phyloP scores from a whole-genome alignment of 306 rosid species.

The Hippophae gyantsensis region DNA sequence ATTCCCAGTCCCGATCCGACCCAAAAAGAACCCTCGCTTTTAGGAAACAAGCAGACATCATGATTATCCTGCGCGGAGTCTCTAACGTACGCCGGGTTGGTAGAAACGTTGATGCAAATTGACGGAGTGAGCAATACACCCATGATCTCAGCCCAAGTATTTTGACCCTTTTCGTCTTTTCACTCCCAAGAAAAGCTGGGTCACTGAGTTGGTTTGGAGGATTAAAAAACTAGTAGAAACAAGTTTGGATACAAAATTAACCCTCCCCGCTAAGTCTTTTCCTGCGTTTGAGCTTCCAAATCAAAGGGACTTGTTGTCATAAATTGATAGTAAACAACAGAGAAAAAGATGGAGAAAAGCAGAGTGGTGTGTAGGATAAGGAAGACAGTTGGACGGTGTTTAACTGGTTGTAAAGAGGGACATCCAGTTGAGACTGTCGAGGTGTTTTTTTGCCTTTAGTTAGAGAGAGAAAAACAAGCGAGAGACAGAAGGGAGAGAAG shows the following conservation, averaged over 20 bases:
- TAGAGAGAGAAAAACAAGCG: too few relatives aligned
- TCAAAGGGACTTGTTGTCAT: slow-evolving; percentile 41
- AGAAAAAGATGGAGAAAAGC: background rate
- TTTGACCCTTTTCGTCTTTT: too few relatives aligned
- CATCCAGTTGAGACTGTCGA: too few relatives aligned
- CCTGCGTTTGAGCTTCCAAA: slow-evolving; percentile 37
- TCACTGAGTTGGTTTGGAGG: background rate
- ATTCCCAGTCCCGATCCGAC: slow-evolving; percentile 16
- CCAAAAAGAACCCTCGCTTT: slow-evolving; percentile 1
- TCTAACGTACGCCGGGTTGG: slow-evolving; percentile 16
- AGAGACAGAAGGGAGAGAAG: too few relatives aligned
- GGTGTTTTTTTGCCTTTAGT: too few relatives aligned
- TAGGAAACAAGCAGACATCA: slow-evolving; percentile 15
- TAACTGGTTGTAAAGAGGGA: too few relatives aligned
- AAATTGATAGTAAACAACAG: slow-evolving; percentile 18
- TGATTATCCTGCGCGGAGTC: slow-evolving; percentile 13
- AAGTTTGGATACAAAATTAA: background rate
- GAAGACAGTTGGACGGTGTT: background rate
- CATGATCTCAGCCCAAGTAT: slow-evolving; percentile 21
- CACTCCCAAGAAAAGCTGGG: background rate
- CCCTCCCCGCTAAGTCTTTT: slow-evolving; percentile 58
- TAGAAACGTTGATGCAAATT: slow-evolving; percentile 44
- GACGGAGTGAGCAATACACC: slow-evolving; percentile 64
- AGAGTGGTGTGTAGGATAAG: slow-evolving; percentile 15
- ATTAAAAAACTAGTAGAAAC: background rate